These are phyloP conservation scores for Solanum acaule DNA, from an alignment of 257 asterid genomes.

Conservation along the genomic window DNA sequence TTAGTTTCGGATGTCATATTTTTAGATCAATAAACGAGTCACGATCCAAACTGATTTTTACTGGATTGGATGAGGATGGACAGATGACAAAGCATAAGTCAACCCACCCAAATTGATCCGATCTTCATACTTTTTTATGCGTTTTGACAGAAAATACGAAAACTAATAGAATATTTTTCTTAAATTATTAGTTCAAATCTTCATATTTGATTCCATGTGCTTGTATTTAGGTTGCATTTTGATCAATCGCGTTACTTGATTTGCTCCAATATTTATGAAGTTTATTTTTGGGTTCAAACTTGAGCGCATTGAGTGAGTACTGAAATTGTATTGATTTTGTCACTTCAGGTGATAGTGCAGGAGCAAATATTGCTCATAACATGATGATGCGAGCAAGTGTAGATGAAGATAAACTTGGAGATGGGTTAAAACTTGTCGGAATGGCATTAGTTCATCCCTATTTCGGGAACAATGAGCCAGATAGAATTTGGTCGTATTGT, in stretches of 20 bases:
- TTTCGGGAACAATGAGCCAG: constrained; percentile 30
- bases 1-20: no score
- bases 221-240: background rate
- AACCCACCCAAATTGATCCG: background rate
- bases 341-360: constrained; percentile 65
- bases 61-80: background rate
- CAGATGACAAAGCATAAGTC: background rate
- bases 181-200: background rate
- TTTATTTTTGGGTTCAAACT: background rate
- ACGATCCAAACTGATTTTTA: background rate
- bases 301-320: background rate
- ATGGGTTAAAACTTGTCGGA: constrained; percentile 23
- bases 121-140: background rate
- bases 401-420: background rate
- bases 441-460: constrained; percentile 57
- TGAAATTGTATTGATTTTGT: background rate
- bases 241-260: background rate
- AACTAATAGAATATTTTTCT: background rate
- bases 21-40: background rate
- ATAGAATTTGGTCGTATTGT: constrained; percentile 31
- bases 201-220: background rate
- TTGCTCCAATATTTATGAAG: background rate
- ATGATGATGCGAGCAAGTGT: constrained; percentile 23
- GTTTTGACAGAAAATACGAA: background rate
- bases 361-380: constrained; percentile 62